These are phyloP conservation scores for Mucor velutinosus DNA, from an alignment of 371 early-diverging fungal genomes.

Conservation along the genomic window DNA sequence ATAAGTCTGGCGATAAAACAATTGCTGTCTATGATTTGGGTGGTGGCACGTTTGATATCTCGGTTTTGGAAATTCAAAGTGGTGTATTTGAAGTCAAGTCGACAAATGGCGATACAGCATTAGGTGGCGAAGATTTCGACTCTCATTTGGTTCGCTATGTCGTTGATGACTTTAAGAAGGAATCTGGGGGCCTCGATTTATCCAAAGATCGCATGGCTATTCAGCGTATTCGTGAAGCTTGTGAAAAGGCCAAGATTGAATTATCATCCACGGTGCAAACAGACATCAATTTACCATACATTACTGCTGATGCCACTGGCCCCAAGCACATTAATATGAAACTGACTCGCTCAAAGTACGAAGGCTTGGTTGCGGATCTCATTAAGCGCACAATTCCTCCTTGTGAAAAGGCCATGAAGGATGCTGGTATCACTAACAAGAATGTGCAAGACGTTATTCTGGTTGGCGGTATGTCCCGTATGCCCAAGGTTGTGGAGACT, in stretches of 20 bases:
- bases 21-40: conserved; percentile 93
- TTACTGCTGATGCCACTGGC: conserved; percentile 86
- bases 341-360: conserved; percentile 90
- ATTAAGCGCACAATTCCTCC: conserved; percentile 89
- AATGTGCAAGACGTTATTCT: conserved; percentile 95
- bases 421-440: conserved; percentile 77
- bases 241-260: conserved; percentile 97
- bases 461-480: conserved; percentile 98
- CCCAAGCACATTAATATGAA: conserved; percentile 93
- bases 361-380: conserved; percentile 75
- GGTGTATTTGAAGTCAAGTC: conserved; percentile 97
- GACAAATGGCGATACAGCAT: conserved; percentile 92
- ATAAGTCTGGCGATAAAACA: conserved; percentile 81
- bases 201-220: conserved; percentile 79
- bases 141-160: conserved; percentile 78
- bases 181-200: conserved; percentile 74
- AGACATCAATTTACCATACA: conserved; percentile 92
- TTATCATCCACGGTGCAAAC: conserved; percentile 87
- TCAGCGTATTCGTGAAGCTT: conserved; percentile 90
- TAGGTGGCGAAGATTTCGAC: conserved; percentile 99
- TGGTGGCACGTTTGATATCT: conserved; percentile 98
- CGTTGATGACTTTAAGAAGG: conserved; percentile 83
- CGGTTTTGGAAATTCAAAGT: conserved; percentile 91
- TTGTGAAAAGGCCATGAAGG: conserved; percentile 93
- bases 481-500: conserved; percentile 94